Percentiles rank a stretch among this genome's conserved stretches.
Conservation (phyloP, 2,329 filamentous ascomycete genomes). For the Phaeosphaeriaceae sp. region DNA sequence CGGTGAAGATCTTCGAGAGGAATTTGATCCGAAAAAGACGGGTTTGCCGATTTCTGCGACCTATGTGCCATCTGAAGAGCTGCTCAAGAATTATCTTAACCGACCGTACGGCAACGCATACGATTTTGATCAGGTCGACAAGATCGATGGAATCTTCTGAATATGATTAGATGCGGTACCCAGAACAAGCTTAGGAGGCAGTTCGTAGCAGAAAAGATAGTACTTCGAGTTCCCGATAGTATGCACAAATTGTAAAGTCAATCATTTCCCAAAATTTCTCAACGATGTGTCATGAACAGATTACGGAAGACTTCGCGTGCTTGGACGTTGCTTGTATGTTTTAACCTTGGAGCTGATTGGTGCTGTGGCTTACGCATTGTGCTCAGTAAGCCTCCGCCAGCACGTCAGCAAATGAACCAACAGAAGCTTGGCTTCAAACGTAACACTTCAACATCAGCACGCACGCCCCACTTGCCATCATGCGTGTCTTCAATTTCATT, state of each 20-base stretch:
- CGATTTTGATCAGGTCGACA: slow-evolving; percentile 62
- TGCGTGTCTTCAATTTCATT: slow-evolving; percentile 5
- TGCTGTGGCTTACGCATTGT: slow-evolving; percentile 8
- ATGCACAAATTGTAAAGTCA: no score
- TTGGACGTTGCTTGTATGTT: not conserved
- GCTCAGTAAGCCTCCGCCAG: slow-evolving; percentile 25
- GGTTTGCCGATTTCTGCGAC: slow-evolving; percentile 60
- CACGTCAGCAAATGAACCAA: slow-evolving; percentile 17
- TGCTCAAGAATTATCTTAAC: slow-evolving; percentile 59
- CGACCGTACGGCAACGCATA: slow-evolving; percentile 68
- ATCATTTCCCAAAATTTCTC: slow-evolving; percentile 2
- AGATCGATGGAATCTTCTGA: slow-evolving; percentile 34
- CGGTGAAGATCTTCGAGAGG: slow-evolving; percentile 56
- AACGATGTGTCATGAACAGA: not conserved
- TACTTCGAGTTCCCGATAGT: no score
- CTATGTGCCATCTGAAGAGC: slow-evolving; percentile 55
- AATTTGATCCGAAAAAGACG: slow-evolving; percentile 52
- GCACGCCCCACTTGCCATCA: slow-evolving; percentile 4
- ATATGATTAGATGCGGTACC: not conserved
- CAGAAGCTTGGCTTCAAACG: slow-evolving; percentile 12
- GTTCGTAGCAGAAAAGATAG: not conserved
- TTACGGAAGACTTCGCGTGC: not conserved
- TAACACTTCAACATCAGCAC: slow-evolving; percentile 17
- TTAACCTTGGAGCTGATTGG: slow-evolving; percentile 16
- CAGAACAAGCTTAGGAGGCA: not conserved